Evolutionary conservation across 2,329 filamentous ascomycete genomes (phyloP), one percentile per base, ranked within the genome.

Genomic region (Drechslerella dactyloides): DNA sequence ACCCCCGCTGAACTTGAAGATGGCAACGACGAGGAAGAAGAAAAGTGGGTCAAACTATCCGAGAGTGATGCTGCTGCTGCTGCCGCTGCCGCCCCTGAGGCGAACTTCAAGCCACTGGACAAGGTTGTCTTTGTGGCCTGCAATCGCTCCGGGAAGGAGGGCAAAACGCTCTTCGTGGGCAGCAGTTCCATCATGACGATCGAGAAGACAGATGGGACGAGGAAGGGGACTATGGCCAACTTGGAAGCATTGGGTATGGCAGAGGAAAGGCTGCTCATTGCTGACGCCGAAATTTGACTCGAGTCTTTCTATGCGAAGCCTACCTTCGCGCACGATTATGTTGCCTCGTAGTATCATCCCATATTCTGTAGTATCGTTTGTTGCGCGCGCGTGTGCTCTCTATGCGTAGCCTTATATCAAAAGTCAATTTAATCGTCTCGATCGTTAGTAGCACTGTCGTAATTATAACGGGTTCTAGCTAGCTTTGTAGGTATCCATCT

Each of bases 101-200:
- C 17, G 23, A 37, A n/a, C 19, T 10, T 40, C 10, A 51, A 59
- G 19, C 35, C 53, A 17, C 73, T 55, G 0, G 83, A 85, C 0
- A 88, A 90, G 64, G 83, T 89, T 17, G 85, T 90, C 40, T 82
- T 93, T 0, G 82, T 93, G 0, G 84, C 92, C 74, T 86, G 86
- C 50, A 93, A 94, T 77, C 83, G 90, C 1, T 85, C 84, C 30
- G 90, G 90, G 0, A 82, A 81, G 0, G 90, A 93, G 75, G 85
- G 82, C 3, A 83, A 86, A 0, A 87, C 83, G 0, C 83, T 85
- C 0, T 94, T 91, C 78, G 87, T 90, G 0, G 90, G 90, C 0
- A 91, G 88, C 0, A 91, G 88, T 70, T 84, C 87, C 0, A 87
- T 93, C 0, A 79, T 93, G 30, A 86, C 87, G 2, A 85, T 93